Percentiles rank a stretch among this genome's conserved stretches.
Conservation (phyloP, 148 eudicot genomes). For the Limonium bicolor region DNA sequence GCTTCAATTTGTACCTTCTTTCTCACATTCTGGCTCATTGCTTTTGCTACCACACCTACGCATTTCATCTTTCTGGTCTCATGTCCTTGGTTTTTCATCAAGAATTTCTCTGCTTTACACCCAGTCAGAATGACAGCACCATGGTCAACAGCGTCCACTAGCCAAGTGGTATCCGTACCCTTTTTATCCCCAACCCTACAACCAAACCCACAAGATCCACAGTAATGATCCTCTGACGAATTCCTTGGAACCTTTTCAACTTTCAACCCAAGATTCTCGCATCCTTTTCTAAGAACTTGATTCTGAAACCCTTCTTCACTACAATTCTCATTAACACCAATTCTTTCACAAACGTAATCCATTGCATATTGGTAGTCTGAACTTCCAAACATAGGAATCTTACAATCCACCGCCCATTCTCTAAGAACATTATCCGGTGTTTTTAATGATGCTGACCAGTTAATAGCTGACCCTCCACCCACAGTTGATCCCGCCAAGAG, state of each 20-base stretch:
- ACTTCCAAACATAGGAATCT: constrained; percentile 31
- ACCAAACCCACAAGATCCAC: constrained; percentile 72
- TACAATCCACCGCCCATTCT: constrained; percentile 48
- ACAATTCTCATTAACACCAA: constrained; percentile 51
- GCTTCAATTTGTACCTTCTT: constrained; percentile 56
- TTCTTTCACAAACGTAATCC: constrained; percentile 57
- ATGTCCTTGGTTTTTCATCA: constrained; percentile 13
- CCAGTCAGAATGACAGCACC: constrained; percentile 29
- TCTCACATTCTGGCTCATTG: constrained; percentile 16
- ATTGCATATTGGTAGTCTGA: constrained; percentile 44
- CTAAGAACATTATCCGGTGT: constrained; percentile 48
- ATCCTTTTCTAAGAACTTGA: constrained; percentile 52
- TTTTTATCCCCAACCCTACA: constrained; percentile 74
- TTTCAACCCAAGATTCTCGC: constrained; percentile 55
- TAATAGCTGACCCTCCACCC: constrained; percentile 83
- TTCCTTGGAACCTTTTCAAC: constrained; percentile 46
- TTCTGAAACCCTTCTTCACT: constrained; percentile 59
- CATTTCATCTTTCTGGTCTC: constrained; percentile 26
- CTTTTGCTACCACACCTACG: constrained; percentile 39
- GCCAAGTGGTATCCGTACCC: constrained; percentile 53
- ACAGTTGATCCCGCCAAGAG: constrained; percentile 68
- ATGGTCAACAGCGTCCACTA: constrained; percentile 25
- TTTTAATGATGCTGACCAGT: constrained; percentile 78
- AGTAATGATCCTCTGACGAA: constrained; percentile 52
- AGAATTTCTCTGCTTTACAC: constrained; percentile 27